Conservation (phyloP, 1,284 basidiomycete species). For the Afroboletus lepidellus region DNA sequence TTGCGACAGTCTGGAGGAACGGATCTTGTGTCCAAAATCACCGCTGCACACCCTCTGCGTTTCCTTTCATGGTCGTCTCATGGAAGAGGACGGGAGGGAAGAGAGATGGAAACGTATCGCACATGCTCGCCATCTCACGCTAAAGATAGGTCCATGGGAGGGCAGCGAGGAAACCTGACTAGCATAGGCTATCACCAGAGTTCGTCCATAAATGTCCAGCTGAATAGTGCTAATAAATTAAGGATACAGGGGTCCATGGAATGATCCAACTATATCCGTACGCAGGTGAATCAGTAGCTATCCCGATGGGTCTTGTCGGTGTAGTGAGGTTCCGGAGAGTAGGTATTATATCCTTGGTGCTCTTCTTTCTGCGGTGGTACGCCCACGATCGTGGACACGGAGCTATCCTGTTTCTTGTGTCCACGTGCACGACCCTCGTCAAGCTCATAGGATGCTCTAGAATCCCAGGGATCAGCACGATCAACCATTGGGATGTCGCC, state of each 20-base stretch:
- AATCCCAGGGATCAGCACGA: conserved; percentile 74
- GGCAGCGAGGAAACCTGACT: conserved; percentile 9
- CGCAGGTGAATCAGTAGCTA: too few relatives aligned
- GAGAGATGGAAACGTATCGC: conserved; percentile 33
- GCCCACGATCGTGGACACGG: conserved; percentile 50
- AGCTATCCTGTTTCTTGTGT: conserved; percentile 54
- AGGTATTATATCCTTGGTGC: conserved; percentile 32
- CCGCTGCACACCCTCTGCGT: conserved; percentile 18
- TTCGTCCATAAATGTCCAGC: conserved; percentile 2
- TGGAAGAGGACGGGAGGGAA: conserved; percentile 26
- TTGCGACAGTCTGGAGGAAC: conserved; percentile 26
- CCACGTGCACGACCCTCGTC: conserved; percentile 43
- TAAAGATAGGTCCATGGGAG: conserved; percentile 25
- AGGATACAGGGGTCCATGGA: conserved; percentile 12
- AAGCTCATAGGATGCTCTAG: conserved; percentile 48
- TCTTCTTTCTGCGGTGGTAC: conserved; percentile 48
- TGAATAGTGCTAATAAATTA: background rate
- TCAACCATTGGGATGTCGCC: conserved; percentile 64
- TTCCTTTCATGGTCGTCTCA: conserved; percentile 29
- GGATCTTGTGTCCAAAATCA: conserved; percentile 12
- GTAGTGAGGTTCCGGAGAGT: conserved; percentile 11
- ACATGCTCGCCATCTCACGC: conserved; percentile 15
- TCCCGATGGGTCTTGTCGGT: too few relatives aligned
- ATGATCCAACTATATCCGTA: conserved; percentile 1
- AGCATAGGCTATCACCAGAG: background rate